phyloP scores from a whole-genome alignment of 2,329 filamentous ascomycete genomes.

The Clathrospora elynae region DNA sequence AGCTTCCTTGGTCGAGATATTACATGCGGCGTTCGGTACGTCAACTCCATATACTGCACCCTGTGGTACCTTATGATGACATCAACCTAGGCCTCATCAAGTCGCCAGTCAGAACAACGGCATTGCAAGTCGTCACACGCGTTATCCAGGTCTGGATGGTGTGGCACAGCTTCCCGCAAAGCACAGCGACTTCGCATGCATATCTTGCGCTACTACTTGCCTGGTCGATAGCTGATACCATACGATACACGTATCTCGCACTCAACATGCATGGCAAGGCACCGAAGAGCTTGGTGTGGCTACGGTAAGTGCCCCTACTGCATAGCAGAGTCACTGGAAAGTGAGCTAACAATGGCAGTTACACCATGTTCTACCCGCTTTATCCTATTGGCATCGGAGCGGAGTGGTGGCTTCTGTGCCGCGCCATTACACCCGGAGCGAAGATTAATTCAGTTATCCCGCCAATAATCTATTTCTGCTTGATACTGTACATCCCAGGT shows the following conservation, averaged over 20 bases:
- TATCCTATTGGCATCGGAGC: constrained; percentile 36
- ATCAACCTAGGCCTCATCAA: constrained; percentile 25
- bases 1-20: constrained; percentile 25
- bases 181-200: constrained; percentile 22
- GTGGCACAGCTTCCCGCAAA: constrained; percentile 28
- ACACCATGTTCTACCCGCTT: constrained; percentile 33
- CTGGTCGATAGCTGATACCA: constrained; percentile 29
- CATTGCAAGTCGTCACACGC: constrained; percentile 31
- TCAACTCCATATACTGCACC: neutral
- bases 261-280: constrained; percentile 28
- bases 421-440: constrained; percentile 17
- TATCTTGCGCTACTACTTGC: constrained; percentile 28
- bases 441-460: constrained; percentile 19
- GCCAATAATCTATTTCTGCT: constrained; percentile 26
- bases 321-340: neutral
- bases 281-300: constrained; percentile 20
- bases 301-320: constrained; percentile 18
- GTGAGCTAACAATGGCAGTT: constrained; percentile 11
- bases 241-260: constrained; percentile 31
- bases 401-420: constrained; percentile 36
- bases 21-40: constrained; percentile 28
- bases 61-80: neutral
- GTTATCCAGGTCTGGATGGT: constrained; percentile 39
- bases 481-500: constrained; percentile 34
- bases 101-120: constrained; percentile 31